Base-by-base conservation (phyloP, 129 eudicot genomes). In the Chrysanthemum makinoi region DNA sequence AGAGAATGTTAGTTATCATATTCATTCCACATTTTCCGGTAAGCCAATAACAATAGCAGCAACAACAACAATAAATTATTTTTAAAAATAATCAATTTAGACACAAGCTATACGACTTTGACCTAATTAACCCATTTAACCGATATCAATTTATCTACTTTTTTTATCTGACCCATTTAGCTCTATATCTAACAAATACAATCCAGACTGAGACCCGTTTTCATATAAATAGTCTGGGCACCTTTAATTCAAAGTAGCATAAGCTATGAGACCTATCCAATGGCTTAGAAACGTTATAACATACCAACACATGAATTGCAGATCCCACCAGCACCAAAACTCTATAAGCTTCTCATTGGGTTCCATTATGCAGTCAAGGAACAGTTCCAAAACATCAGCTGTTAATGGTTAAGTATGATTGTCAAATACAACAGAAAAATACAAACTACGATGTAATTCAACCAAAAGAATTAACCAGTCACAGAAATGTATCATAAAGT, bases 331-430 rank as follows among this genome's bases (percentile, higher is more conserved):
- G 83, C 70, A 46, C 95, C 99, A 67, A 94, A n/a, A 94, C 82
- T 94, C 98, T 51, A 89, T 84, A 58, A 94, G 96, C 75, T 72
- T 81, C 77, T 94, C 98, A 75, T 84, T 89, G 75, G 96, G 89
- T 87, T 90, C 99, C 4, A 97, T 87, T 50, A 90, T 68, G 89
- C 97, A 94, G 85, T 94, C 99, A 60, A 94, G 83, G 74, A 94
- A 94, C 63, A 94, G 97, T 77, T 94, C 99, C 79, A 94, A 72
- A 58, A 87, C 90, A 73, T 90, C 90, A 94, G 96, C 90, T 94
- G 80, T 72, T 35, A 52, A 62, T 12, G 5, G 47, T 68, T n/a
- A 5, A 66, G 72, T 11, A 35, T 44, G 63, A 13, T 49, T 50
- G 43, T 72, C 58, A 72, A 9, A 30, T 69, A 63, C 8, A 6